Conservation (phyloP, 257 asterid genomes). For the Nicotiana noctiflora region DNA sequence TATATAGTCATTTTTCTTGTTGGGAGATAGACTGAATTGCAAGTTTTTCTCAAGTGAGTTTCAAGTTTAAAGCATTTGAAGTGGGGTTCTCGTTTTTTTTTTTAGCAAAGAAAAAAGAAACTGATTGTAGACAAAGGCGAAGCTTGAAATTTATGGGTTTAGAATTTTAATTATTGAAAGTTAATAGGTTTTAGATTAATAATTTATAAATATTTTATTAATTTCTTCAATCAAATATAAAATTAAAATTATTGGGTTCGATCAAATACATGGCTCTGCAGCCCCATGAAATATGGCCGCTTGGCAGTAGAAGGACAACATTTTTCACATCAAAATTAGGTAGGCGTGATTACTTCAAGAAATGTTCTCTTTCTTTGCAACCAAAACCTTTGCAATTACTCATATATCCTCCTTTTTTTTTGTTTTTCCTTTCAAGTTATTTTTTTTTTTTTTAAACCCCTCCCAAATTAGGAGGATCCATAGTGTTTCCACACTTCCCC, state of each 20-base stretch:
- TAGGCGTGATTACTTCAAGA: slow-evolving; percentile 41
- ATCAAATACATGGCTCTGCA: no score
- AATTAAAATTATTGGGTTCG: no score
- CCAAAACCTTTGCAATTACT: slow-evolving; percentile 9
- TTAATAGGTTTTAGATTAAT: no score
- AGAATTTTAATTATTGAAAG: no score
- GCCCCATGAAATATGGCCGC: background rate
- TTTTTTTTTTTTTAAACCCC: no score
- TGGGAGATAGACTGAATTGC: background rate
- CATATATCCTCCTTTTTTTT: background rate
- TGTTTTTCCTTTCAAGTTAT: background rate
- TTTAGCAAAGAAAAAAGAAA: no score
- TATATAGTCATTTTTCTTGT: background rate
- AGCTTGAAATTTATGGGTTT: no score
- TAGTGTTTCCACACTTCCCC: no score
- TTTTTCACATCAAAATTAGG: slow-evolving; percentile 27
- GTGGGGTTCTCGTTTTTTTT: background rate
- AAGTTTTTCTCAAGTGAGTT: slow-evolving; percentile 1
- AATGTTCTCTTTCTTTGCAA: slow-evolving; percentile 27
- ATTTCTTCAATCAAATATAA: no score
- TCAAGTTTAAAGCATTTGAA: slow-evolving; percentile 3
- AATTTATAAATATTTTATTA: no score
- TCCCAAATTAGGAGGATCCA: no score
- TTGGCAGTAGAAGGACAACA: background rate
- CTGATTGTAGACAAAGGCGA: no score